Evolutionary conservation across 257 asterid species (phyloP).

Genomic region (Solanum gandarillasii): DNA sequence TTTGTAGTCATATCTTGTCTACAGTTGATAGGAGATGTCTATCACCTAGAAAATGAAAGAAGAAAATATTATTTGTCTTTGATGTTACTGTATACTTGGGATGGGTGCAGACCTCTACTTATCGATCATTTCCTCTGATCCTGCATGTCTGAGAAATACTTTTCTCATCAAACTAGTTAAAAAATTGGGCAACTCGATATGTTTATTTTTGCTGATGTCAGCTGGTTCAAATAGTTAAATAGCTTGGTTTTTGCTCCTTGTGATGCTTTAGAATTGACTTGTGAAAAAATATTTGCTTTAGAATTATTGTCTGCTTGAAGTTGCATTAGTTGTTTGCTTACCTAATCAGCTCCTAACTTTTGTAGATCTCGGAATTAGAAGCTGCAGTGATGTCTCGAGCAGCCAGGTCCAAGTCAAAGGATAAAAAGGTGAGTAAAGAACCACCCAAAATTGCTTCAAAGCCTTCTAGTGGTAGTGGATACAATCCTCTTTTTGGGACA

Average conservation of each 20-base stretch:
- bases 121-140: background rate
- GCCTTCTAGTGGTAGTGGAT: constrained; percentile 60
- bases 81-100: background rate
- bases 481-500: constrained; percentile 72
- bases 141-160: background rate
- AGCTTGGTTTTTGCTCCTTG: background rate
- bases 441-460: constrained; percentile 50
- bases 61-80: background rate
- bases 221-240: background rate
- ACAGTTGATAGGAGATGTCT: background rate
- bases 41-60: background rate
- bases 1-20: background rate
- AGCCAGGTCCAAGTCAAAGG: constrained; percentile 65
- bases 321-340: constrained; percentile 10
- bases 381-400: constrained; percentile 60
- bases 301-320: background rate
- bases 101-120: background rate
- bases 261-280: background rate
- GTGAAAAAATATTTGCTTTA: background rate
- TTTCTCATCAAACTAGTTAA: background rate
- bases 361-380: constrained; percentile 28
- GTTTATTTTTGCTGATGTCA: background rate
- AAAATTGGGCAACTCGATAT: background rate
- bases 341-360: constrained; percentile 2
- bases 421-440: constrained; percentile 67